Evolutionary conservation across 305 asterid species (phyloP).

Genomic region (Fraxinus paxiana): DNA sequence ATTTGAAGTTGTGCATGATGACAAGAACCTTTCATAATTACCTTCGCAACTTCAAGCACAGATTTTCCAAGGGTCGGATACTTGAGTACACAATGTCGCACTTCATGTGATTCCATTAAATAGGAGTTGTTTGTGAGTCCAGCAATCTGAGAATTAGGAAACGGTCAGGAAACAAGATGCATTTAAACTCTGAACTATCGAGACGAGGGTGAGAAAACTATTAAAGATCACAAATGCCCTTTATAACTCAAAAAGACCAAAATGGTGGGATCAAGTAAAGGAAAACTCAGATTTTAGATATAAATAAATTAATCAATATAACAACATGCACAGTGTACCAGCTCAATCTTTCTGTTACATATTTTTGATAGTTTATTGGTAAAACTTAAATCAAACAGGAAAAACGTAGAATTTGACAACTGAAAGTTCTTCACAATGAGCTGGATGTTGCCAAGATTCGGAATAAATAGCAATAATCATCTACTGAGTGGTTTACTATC

Average conservation of each 20-base stretch:
- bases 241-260: neutral
- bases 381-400: neutral
- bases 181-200: neutral
- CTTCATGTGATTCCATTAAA: neutral
- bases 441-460: neutral
- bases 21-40: neutral
- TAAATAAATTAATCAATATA: neutral
- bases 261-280: neutral
- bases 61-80: neutral
- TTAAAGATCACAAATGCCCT: neutral
- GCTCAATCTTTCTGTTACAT: neutral
- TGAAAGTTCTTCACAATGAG: neutral
- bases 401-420: neutral
- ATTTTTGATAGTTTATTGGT: neutral
- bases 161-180: slow-evolving; percentile 1
- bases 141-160: slow-evolving; percentile 53
- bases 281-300: neutral
- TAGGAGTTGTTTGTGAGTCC: slow-evolving; percentile 3
- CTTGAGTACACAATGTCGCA: neutral
- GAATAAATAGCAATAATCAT: slow-evolving; percentile 11
- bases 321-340: neutral
- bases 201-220: neutral
- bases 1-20: neutral
- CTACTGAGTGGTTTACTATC: too few relatives aligned
- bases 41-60: slow-evolving; percentile 4